phyloP scores from a whole-genome alignment of 495 filamentous ascomycete species.

The Rostrohypoxylon terebratum region DNA sequence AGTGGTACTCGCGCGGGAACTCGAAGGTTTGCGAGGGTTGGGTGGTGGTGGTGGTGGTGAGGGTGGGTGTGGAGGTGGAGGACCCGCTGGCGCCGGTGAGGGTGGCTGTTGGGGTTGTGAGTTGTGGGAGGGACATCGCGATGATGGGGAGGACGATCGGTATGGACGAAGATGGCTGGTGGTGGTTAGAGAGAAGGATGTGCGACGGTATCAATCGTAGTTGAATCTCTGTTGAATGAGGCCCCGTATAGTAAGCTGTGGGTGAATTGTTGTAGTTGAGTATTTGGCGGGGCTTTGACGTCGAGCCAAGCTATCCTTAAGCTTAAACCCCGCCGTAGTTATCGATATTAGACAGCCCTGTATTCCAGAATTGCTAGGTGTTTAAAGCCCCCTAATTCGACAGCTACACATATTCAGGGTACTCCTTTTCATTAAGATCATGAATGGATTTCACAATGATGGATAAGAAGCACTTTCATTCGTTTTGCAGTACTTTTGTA shows the following conservation, averaged over 20 bases:
- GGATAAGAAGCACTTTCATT: not conserved
- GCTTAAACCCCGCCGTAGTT: slow-evolving; percentile 12
- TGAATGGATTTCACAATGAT: not conserved
- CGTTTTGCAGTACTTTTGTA: slow-evolving; percentile 9
- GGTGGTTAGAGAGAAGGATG: not conserved
- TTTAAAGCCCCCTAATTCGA: not conserved
- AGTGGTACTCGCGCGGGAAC: slow-evolving; percentile 68
- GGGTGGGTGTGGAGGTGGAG: not conserved
- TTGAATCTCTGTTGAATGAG: not conserved
- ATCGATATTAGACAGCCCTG: not conserved
- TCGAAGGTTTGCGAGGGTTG: slow-evolving; percentile 42
- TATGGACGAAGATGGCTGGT: not conserved
- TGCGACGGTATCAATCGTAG: not conserved
- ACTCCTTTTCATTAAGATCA: not conserved
- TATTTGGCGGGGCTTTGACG: slow-evolving; percentile 13
- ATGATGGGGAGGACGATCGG: not conserved
- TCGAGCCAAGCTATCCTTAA: slow-evolving; percentile 16
- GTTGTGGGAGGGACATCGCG: not conserved
- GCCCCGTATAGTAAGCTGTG: not conserved
- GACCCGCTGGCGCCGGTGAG: slow-evolving; percentile 11
- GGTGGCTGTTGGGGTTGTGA: slow-evolving; percentile 8
- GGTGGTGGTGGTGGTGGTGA: not conserved
- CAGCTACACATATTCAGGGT: not conserved
- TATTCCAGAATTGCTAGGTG: not conserved
- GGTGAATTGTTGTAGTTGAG: not conserved